These are phyloP conservation scores for Candida silvatica DNA, from an alignment of 805 yeast species.

Conservation along the genomic window DNA sequence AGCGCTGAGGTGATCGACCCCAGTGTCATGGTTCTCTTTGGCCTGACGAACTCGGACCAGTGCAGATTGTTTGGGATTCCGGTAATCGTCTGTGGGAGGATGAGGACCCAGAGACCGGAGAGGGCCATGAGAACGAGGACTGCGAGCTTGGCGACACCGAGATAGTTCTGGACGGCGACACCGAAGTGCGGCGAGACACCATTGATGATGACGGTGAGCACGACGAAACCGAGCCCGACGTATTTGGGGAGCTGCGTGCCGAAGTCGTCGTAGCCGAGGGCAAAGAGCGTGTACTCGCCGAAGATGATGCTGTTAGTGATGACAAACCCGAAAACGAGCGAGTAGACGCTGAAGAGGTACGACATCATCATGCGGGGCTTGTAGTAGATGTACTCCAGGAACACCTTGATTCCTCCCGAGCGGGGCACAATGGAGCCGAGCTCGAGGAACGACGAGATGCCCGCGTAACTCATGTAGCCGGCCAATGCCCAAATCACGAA, in stretches of 20 bases:
- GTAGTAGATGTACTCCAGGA: constrained; percentile 57
- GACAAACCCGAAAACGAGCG: constrained; percentile 42
- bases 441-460: constrained; percentile 59
- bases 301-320: constrained; percentile 44
- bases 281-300: constrained; percentile 44
- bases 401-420: constrained; percentile 72
- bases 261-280: constrained; percentile 33
- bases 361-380: constrained; percentile 48
- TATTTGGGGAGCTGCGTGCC: constrained; percentile 28
- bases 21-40: constrained; percentile 25
- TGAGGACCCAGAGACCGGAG: constrained; percentile 51
- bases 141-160: constrained; percentile 53
- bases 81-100: constrained; percentile 34
- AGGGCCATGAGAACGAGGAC: constrained; percentile 45
- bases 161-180: constrained; percentile 49
- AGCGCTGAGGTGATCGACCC: constrained; percentile 40
- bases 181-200: constrained; percentile 55
- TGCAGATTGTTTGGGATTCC: constrained; percentile 34
- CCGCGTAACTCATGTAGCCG: constrained; percentile 55
- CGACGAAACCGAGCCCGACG: constrained; percentile 33
- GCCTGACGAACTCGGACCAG: constrained; percentile 17
- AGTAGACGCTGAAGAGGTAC: constrained; percentile 37
- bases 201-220: constrained; percentile 36
- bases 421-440: constrained; percentile 64
- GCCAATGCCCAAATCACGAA: constrained; percentile 57